Percentiles rank a stretch among this genome's conserved stretches.
Evolutionary conservation across 768 basidiomycete species (phyloP).

Genomic region (Amanita molliuscula): DNA sequence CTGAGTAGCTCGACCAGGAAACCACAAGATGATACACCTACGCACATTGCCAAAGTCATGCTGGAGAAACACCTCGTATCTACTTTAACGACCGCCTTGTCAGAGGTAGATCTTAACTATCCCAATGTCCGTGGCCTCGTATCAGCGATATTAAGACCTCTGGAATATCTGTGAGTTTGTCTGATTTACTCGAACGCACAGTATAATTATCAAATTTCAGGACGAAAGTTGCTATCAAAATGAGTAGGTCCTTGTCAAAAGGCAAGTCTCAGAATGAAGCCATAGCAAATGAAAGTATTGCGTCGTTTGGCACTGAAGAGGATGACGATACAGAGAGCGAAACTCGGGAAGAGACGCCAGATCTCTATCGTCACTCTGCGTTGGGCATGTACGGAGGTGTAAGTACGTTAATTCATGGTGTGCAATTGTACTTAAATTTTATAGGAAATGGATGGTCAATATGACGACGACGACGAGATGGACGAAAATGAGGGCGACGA

Average conservation of each 20-base stretch:
- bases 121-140: constrained; percentile 82
- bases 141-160: constrained; percentile 77
- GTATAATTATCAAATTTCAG: constrained; percentile 27
- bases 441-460: constrained; percentile 79
- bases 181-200: not conserved
- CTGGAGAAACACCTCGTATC: constrained; percentile 95
- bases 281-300: constrained; percentile 33
- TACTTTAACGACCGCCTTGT: constrained; percentile 75
- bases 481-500: constrained; percentile 75
- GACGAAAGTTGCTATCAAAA: constrained; percentile 96
- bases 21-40: constrained; percentile 63
- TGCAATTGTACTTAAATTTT: constrained; percentile 3
- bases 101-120: constrained; percentile 93
- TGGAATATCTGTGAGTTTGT: constrained; percentile 74
- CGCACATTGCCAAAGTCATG: constrained; percentile 96
- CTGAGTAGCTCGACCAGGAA: constrained; percentile 50
- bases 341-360: constrained; percentile 74
- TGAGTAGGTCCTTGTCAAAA: constrained; percentile 74
- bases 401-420: constrained; percentile 22
- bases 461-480: constrained; percentile 63
- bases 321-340: constrained; percentile 47
- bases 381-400: constrained; percentile 93
- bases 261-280: constrained; percentile 46
- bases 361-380: constrained; percentile 93
- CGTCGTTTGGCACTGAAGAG: constrained; percentile 47